Base-by-base conservation (phyloP, 805 yeast genomes). In the Candida taoyuanica region DNA sequence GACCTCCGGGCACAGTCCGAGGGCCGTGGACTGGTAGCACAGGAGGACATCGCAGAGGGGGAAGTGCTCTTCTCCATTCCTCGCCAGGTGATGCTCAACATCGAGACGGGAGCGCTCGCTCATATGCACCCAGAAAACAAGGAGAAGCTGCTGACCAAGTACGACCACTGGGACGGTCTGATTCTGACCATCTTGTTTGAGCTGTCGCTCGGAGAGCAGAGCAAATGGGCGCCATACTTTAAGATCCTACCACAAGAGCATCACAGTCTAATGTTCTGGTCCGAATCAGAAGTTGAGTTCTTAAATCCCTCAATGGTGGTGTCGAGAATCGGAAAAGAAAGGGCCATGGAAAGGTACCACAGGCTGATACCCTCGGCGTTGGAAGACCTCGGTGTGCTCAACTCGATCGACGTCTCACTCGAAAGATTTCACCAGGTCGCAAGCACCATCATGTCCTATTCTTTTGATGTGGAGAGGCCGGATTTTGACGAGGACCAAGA, bases 221-320 rank as follows among this genome's bases (percentile, higher is more conserved):
- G 85, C 29, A 64, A 60, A 23, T 91, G 96, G 95, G 58, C 55
- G 36, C 70, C 77, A 1, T 91, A 91, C 58, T 76, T 88, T 40
- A 63, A 74, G 16, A 75, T 89, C 0, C 65, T 91, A 29, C 98
- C 98, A 0, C 55, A 48, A 3, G 45, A 53, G 13, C 76, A 82
- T 59, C 71, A 79, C 52, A 81, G 81, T 25, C 71, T 88, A 41
- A 84, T 88, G 77, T 86, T 78, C 53, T 91, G 98, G 98, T 44
- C 46, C 2, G 76, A 74, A 0, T 69, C 67, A 0, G 93, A 91
- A 40, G 53, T 84, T 28, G 44, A 63, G 3, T 40, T 46, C 1
- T 65, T 91, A 43, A 50, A 65, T 31, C 97, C 97, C 0, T 86
- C 96, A 0, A 67, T 76, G 29, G 77, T 89, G 2, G 50, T 80